phyloP scores from a whole-genome alignment of 1,284 basidiomycete species.

The Schizophyllum commune region DNA sequence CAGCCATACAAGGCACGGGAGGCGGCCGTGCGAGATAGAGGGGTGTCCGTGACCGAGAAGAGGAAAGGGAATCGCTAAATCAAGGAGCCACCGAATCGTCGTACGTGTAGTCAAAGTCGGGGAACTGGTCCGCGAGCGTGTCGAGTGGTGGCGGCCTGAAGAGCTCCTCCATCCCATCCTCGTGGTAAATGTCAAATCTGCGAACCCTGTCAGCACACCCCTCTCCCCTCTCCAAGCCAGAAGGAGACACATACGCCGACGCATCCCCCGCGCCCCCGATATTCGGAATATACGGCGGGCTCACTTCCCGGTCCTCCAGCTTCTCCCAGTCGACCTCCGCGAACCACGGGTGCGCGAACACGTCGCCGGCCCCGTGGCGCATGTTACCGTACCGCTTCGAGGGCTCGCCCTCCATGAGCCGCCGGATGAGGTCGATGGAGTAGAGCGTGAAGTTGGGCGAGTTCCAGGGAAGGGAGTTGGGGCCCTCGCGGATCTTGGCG shows the following conservation, averaged over 20 bases:
- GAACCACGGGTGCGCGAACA: slow-evolving; percentile 97
- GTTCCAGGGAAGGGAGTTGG: slow-evolving; percentile 75
- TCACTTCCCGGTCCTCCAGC: slow-evolving; percentile 81
- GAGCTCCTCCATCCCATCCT: slow-evolving; percentile 50
- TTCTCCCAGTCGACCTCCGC: slow-evolving; percentile 93
- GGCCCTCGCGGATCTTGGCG: slow-evolving; percentile 79
- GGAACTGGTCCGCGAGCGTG: slow-evolving; percentile 50
- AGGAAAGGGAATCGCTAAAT: background rate
- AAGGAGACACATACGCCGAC: slow-evolving; percentile 67
- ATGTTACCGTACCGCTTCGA: slow-evolving; percentile 92
- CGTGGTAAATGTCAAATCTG: slow-evolving; percentile 64
- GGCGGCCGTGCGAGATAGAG: background rate
- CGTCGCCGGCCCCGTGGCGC: slow-evolving; percentile 87
- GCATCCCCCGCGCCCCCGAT: slow-evolving; percentile 83
- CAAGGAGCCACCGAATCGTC: slow-evolving; percentile 6
- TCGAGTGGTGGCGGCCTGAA: slow-evolving; percentile 56
- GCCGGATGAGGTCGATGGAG: slow-evolving; percentile 85
- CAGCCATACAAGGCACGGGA: background rate
- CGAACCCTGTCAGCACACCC: slow-evolving; percentile 6
- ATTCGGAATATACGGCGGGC: slow-evolving; percentile 92
- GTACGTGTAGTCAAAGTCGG: slow-evolving; percentile 59
- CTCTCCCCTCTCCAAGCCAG: background rate
- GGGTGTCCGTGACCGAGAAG: background rate
- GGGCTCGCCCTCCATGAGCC: slow-evolving; percentile 86
- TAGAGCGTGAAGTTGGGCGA: slow-evolving; percentile 66